Evolutionary conservation across 140 eudicot genomes (phyloP).

Genomic region (Artemisia princeps): DNA sequence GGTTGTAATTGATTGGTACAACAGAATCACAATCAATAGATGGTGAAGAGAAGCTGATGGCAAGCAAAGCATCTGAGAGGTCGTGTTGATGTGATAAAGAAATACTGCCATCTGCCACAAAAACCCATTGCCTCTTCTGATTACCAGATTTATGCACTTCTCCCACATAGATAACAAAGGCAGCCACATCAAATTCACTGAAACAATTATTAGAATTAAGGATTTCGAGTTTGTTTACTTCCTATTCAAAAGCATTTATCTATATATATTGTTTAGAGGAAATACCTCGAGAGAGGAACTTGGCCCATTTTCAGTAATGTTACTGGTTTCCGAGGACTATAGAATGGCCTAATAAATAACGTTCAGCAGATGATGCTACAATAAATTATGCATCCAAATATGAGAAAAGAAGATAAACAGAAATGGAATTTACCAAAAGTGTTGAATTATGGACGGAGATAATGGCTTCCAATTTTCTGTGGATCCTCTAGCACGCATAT

Average conservation of each 20-base stretch:
- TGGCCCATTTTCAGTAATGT: conserved; percentile 49
- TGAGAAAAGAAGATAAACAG: background rate
- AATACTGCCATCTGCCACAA: conserved; percentile 62
- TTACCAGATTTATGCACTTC: conserved; percentile 50
- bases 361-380: conserved; percentile 20
- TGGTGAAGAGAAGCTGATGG: conserved; percentile 68
- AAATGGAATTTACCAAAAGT: conserved; percentile 44
- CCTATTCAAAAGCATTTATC: background rate
- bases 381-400: background rate
- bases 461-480: conserved; percentile 54
- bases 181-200: conserved; percentile 90
- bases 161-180: conserved; percentile 68
- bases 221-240: background rate
- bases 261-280: background rate
- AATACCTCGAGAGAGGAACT: conserved; percentile 65
- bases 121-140: conserved; percentile 81
- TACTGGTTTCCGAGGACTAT: conserved; percentile 58
- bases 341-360: conserved; percentile 49
- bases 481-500: conserved; percentile 62
- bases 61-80: conserved; percentile 51
- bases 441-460: conserved; percentile 31
- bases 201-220: conserved; percentile 14
- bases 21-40: conserved; percentile 45
- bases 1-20: conserved; percentile 53
- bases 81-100: conserved; percentile 27